A percentile compares a stretch with the other conserved stretches of the same genome.
These are phyloP conservation scores for Cryphonectria parasitica DNA, from an alignment of 2,329 filamentous ascomycete genomes.

Conservation along the genomic window DNA sequence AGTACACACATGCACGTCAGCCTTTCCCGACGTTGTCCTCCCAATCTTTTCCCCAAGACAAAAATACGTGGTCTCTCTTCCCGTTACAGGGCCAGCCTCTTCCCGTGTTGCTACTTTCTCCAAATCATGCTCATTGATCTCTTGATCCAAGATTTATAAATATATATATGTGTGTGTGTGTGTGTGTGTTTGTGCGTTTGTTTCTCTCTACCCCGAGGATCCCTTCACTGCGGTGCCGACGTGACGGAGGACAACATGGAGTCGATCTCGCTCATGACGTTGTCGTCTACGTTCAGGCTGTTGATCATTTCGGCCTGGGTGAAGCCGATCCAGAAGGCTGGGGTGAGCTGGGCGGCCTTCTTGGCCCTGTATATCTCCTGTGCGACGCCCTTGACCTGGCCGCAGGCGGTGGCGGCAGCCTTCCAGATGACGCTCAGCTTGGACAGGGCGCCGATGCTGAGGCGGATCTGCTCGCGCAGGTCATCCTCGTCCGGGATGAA, in stretches of 20 bases:
- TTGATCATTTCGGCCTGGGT: slow-evolving; percentile 59
- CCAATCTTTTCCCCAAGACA: not conserved
- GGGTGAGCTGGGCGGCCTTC: slow-evolving; percentile 56
- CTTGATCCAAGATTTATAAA: not conserved
- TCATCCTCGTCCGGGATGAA: slow-evolving; percentile 66
- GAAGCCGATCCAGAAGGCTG: slow-evolving; percentile 58
- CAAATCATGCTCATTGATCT: not conserved
- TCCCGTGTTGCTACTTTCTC: not conserved
- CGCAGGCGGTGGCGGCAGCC: slow-evolving; percentile 69
- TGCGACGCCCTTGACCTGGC: slow-evolving; percentile 78
- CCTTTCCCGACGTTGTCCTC: not conserved
- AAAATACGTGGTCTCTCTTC: not conserved
- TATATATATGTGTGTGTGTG: not conserved
- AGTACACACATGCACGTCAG: not conserved
- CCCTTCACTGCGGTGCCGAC: slow-evolving; percentile 22
- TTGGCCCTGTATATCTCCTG: slow-evolving; percentile 70
- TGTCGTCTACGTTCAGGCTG: slow-evolving; percentile 60
- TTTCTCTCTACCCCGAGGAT: not conserved
- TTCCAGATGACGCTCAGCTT: slow-evolving; percentile 72
- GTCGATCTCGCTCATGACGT: slow-evolving; percentile 63
- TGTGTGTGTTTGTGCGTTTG: not conserved
- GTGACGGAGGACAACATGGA: slow-evolving; percentile 39
- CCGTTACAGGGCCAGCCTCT: not conserved
- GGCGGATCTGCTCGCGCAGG: slow-evolving; percentile 73
- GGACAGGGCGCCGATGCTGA: slow-evolving; percentile 78